Evolutionary conservation across 306 rosid genomes (phyloP), one percentile per base, ranked within the genome.

Genomic region (Sophora flavescens): DNA sequence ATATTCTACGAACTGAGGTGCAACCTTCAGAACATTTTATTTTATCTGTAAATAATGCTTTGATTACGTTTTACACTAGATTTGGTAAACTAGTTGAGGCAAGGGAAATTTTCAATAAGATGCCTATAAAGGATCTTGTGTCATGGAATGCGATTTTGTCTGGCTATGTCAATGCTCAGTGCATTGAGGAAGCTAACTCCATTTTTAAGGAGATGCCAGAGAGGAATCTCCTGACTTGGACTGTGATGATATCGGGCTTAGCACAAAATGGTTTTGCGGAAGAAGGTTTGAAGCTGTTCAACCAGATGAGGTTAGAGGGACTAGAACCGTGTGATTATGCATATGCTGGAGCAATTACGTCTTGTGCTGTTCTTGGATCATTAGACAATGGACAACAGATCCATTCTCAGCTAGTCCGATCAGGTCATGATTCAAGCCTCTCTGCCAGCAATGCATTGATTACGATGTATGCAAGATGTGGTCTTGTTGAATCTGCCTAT

Each of bases 251-350:
- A 74, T 81, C 90, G 0, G 88, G 86, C 45, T 84, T 84, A 39
- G 87, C 88, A 36, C 86, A 86, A 54, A 70, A 81, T 78, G 88
- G 87, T 42, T 78, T 70, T 60, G 88, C 86, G 48, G 90, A 86
- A 78, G 90, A 86, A 68, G 84, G 80, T 66, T 67, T 86, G 82
- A 81, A 84, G 68, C 59, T 86, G 44, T 84, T 86, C 66, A 86
- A 75, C 82, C 82, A 78, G 50, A 84, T 86, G 88, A 86, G 65
- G 80, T 66, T 70, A 58, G 84, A 75, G 82, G 88, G 84, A 39
- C 33, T 86, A 15, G 88, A 86, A 68, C 90, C 88, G 1, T 86
- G 90, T 61, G 90, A 86, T 78, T 86, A 86, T 84, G 86, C 88
- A 22, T 86, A 70, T 78, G 90, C 90, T 4, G 90, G 88, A 53